Conservation (phyloP, 179 eudicot species). For the Pouteria campechiana region DNA sequence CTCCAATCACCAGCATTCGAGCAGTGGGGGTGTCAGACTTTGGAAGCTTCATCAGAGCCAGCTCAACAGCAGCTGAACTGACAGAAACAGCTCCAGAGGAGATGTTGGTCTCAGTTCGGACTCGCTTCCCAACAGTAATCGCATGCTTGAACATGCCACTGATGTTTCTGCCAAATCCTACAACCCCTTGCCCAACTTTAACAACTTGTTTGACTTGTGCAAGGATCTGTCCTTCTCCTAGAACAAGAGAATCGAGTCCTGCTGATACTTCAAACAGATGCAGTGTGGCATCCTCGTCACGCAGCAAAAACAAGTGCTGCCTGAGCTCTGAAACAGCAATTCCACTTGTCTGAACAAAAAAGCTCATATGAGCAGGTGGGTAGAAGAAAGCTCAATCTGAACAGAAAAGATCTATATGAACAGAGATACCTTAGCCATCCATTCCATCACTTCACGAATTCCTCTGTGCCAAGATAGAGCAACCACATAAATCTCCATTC, state of each 20-base stretch:
- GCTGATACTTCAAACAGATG: constrained; percentile 58
- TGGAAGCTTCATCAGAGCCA: constrained; percentile 48
- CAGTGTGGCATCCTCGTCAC: constrained; percentile 43
- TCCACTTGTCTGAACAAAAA: constrained; percentile 31
- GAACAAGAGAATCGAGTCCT: constrained; percentile 43
- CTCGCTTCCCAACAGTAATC: constrained; percentile 45
- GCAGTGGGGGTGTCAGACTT: constrained; percentile 23
- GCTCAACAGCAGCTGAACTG: constrained; percentile 51
- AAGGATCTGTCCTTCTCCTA: constrained; percentile 57
- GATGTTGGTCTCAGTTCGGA: constrained; percentile 41
- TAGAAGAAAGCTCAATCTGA: not conserved
- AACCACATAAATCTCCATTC: constrained; percentile 58
- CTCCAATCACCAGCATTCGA: constrained; percentile 41
- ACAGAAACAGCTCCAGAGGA: constrained; percentile 51
- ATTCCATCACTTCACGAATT: constrained; percentile 50
- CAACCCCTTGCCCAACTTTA: constrained; percentile 45
- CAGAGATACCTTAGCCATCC: constrained; percentile 50
- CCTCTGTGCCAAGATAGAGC: constrained; percentile 53
- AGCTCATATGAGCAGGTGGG: not conserved
- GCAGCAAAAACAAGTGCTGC: constrained; percentile 40
- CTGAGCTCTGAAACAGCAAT: constrained; percentile 38
- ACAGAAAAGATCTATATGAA: not conserved
- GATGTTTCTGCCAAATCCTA: constrained; percentile 47
- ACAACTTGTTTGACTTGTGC: constrained; percentile 58
- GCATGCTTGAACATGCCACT: constrained; percentile 56